Conservation (phyloP, 805 yeast genomes). For the Wickerhamiella lipophila region DNA sequence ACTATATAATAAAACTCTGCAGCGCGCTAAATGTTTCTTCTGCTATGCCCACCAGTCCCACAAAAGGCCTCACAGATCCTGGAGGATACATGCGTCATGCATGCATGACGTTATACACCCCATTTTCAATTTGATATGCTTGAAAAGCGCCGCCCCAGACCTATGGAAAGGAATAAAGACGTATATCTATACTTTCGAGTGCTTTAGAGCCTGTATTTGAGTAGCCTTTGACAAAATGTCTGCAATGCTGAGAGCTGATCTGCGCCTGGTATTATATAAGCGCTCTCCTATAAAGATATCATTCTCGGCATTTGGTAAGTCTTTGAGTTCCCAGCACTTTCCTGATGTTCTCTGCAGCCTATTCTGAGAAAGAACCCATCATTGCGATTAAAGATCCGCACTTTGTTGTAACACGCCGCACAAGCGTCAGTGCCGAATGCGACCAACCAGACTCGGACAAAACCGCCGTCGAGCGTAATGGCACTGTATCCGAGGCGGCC, state of each 20-base stretch:
- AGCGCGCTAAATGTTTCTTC: too few species aligned
- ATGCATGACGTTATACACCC: neutral
- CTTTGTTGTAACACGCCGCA: conserved; percentile 5
- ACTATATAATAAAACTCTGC: too few species aligned
- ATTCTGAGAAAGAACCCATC: neutral
- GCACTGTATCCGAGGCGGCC: conserved; percentile 8
- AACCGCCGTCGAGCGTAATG: neutral
- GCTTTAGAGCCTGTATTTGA: too few species aligned
- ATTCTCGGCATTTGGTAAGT: neutral
- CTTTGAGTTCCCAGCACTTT: neutral
- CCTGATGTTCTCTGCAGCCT: conserved; percentile 8
- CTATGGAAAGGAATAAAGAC: too few species aligned
- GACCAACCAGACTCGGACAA: conserved; percentile 1
- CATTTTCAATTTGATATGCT: neutral
- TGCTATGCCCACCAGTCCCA: neutral
- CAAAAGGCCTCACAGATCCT: neutral
- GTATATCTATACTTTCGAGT: too few species aligned
- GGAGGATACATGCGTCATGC: neutral
- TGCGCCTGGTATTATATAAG: neutral
- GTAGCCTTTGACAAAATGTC: too few species aligned
- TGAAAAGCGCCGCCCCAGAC: too few species aligned
- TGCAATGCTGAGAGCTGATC: too few species aligned
- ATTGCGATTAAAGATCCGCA: conserved; percentile 2
- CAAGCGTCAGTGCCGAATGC: conserved; percentile 10
- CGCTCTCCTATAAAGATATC: neutral